Conservation (phyloP, 2,329 filamentous ascomycete genomes). For the Drechslera avenae region DNA sequence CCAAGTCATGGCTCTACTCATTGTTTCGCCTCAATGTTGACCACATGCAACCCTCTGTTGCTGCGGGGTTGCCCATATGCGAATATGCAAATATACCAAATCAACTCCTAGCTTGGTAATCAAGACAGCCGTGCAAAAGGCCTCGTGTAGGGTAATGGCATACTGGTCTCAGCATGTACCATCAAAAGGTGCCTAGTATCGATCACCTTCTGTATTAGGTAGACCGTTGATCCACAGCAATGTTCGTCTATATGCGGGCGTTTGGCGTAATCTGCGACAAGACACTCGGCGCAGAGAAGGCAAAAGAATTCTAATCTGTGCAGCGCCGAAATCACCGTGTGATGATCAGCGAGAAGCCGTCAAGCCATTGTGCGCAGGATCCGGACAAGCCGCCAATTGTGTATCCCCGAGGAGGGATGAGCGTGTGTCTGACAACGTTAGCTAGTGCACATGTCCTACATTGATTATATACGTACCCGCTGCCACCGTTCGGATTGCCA, state of each 20-base stretch:
- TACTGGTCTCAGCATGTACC: not conserved
- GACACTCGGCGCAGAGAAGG: not conserved
- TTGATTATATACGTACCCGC: slow-evolving; percentile 68
- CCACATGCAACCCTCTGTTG: not conserved
- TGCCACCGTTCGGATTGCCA: slow-evolving; percentile 80
- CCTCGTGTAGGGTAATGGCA: not conserved
- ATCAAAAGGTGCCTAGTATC: too few species aligned
- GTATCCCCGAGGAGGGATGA: slow-evolving; percentile 89
- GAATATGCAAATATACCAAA: slow-evolving; percentile 2
- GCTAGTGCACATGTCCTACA: slow-evolving; percentile 15
- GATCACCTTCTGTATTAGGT: too few species aligned
- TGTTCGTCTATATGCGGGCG: not conserved
- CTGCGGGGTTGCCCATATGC: not conserved
- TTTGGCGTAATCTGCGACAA: not conserved
- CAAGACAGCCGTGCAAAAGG: not conserved
- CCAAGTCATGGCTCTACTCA: not conserved
- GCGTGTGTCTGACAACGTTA: slow-evolving; percentile 68
- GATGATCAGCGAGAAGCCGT: slow-evolving; percentile 84
- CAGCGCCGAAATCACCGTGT: slow-evolving; percentile 59
- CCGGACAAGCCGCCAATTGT: slow-evolving; percentile 87
- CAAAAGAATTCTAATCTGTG: not conserved
- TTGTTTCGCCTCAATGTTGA: not conserved
- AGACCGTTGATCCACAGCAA: too few species aligned
- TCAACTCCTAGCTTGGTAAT: not conserved
- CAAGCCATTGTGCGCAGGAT: slow-evolving; percentile 78